These are phyloP conservation scores for Pulveroboletus sp. DNA, from an alignment of 1,284 basidiomycete genomes.

Conservation along the genomic window DNA sequence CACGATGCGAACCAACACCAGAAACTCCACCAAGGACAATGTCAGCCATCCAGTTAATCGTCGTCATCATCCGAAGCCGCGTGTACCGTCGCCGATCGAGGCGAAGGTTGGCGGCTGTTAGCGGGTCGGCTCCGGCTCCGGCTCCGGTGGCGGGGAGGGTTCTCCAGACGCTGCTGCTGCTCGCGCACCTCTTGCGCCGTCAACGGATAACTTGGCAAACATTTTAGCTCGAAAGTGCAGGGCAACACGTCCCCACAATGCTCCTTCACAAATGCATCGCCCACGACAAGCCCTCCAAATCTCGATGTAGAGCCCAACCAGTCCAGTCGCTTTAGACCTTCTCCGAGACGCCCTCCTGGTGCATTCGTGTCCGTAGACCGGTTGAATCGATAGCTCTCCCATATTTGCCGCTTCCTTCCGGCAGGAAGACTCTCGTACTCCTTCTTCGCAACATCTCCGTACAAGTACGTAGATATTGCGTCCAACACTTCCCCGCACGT, in stretches of 20 bases:
- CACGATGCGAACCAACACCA: slow-evolving; percentile 8
- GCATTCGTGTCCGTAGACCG: slow-evolving; percentile 60
- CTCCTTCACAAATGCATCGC: slow-evolving; percentile 46
- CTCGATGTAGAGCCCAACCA: slow-evolving; percentile 57
- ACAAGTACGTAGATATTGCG: slow-evolving; percentile 50
- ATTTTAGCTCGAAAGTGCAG: slow-evolving; percentile 60
- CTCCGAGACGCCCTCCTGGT: slow-evolving; percentile 64
- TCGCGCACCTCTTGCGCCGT: slow-evolving; percentile 53
- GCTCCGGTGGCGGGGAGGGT: slow-evolving; percentile 22
- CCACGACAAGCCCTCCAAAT: slow-evolving; percentile 59
- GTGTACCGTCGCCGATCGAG: slow-evolving; percentile 17
- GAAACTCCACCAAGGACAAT: not conserved
- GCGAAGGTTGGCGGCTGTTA: slow-evolving; percentile 19
- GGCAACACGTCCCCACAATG: slow-evolving; percentile 52
- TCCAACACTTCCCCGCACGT: slow-evolving; percentile 76
- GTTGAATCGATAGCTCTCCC: slow-evolving; percentile 59
- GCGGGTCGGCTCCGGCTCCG: slow-evolving; percentile 26
- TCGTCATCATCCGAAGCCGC: slow-evolving; percentile 18
- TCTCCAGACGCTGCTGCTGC: slow-evolving; percentile 40
- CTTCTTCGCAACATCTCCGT: slow-evolving; percentile 47
- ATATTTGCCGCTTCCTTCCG: slow-evolving; percentile 43
- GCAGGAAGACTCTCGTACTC: slow-evolving; percentile 50
- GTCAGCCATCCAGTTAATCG: not conserved
- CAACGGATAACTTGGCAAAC: slow-evolving; percentile 48
- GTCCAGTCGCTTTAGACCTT: slow-evolving; percentile 62